phyloP scores from a whole-genome alignment of 805 yeast species.

The Metschnikowia lunata region DNA sequence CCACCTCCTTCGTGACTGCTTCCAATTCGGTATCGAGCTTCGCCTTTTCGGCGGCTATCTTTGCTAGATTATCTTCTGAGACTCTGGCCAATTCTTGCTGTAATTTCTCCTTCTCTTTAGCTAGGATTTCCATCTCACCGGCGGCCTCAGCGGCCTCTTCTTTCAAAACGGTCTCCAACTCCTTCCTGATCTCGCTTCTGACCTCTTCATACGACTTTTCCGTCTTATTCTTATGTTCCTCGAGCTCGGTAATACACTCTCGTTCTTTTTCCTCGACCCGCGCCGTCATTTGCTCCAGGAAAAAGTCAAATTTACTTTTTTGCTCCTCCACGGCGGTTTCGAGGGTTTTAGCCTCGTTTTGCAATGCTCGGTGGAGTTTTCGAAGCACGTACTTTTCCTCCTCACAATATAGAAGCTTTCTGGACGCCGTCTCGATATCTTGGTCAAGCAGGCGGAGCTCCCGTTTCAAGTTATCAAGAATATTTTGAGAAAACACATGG shows the following conservation, averaged over 20 bases:
- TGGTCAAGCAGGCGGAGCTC: conserved; percentile 19
- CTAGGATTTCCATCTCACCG: conserved; percentile 1
- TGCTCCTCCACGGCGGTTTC: conserved; percentile 8
- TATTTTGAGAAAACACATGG: background rate
- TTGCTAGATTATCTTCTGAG: background rate
- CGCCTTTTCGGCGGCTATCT: background rate
- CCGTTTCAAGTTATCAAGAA: conserved; percentile 9
- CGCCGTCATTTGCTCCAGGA: conserved; percentile 25
- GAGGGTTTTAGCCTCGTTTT: conserved; percentile 7
- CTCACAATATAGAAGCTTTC: conserved; percentile 3
- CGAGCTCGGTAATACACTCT: conserved; percentile 24
- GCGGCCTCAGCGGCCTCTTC: conserved; percentile 3
- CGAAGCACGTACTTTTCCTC: conserved; percentile 9
- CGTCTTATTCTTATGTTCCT: conserved; percentile 26
- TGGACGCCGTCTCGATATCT: conserved; percentile 15
- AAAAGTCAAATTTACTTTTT: conserved; percentile 19
- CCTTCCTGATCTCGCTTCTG: conserved; percentile 31
- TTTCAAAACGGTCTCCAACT: conserved; percentile 20
- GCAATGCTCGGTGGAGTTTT: conserved; percentile 10
- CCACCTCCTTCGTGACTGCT: background rate
- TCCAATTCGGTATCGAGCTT: background rate
- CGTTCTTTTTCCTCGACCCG: conserved; percentile 29
- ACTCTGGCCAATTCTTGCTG: background rate
- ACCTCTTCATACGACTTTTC: conserved; percentile 28
- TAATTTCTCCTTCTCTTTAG: background rate